phyloP scores from a whole-genome alignment of 1,139 yeast genomes.

The Magnusiomyces starmeri region DNA sequence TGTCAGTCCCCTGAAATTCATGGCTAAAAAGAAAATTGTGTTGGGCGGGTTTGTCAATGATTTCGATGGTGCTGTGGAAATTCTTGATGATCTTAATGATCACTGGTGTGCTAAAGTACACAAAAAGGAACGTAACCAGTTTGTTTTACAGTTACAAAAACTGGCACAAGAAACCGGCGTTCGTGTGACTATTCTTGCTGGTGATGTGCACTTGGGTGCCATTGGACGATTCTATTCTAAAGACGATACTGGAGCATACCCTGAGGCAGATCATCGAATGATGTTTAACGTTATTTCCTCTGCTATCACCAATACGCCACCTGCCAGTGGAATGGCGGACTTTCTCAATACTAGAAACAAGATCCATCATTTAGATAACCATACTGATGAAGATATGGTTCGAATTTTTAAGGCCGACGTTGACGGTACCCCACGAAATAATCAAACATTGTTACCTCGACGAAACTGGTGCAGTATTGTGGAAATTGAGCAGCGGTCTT shows the following conservation, averaged over 20 bases:
- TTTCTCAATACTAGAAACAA: constrained; percentile 58
- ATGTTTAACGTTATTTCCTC: constrained; percentile 81
- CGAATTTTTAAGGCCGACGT: constrained; percentile 61
- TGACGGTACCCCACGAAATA: constrained; percentile 48
- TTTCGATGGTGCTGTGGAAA: constrained; percentile 85
- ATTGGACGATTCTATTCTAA: constrained; percentile 69
- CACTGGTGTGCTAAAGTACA: constrained; percentile 94
- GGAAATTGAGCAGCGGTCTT: not conserved
- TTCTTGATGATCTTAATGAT: constrained; percentile 86
- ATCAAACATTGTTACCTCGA: constrained; percentile 59
- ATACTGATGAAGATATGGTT: constrained; percentile 74
- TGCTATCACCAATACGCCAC: constrained; percentile 89
- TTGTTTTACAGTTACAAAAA: constrained; percentile 50
- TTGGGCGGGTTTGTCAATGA: constrained; percentile 60
- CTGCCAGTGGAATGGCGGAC: constrained; percentile 77
- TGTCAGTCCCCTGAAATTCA: constrained; percentile 55
- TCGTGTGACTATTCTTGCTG: constrained; percentile 76
- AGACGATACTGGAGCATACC: constrained; percentile 45
- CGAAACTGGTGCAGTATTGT: constrained; percentile 60
- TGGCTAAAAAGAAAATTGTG: constrained; percentile 59
- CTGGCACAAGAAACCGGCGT: constrained; percentile 59
- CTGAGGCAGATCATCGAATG: constrained; percentile 65
- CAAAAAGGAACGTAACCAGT: constrained; percentile 63
- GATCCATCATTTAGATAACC: constrained; percentile 55
- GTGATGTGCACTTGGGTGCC: constrained; percentile 89